Evolutionary conservation across 2,329 filamentous ascomycete species (phyloP).

Genomic region (Neonectria hederae): DNA sequence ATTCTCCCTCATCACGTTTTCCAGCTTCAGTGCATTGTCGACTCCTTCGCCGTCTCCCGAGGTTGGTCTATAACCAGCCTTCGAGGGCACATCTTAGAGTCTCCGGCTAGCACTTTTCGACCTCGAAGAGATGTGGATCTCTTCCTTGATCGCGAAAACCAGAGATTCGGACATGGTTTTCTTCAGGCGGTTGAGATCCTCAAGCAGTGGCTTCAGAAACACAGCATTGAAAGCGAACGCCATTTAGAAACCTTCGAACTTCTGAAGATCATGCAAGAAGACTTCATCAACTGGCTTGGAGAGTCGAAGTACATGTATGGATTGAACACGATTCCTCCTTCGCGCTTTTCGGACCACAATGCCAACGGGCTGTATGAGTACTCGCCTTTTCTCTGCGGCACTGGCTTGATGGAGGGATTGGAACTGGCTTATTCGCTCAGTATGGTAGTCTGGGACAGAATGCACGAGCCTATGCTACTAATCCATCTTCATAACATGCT

Average conservation of each 20-base stretch:
- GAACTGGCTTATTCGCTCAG: slow-evolving; percentile 48
- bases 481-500: slow-evolving; percentile 61
- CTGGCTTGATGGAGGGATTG: slow-evolving; percentile 56
- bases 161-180: slow-evolving; percentile 33
- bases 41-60: slow-evolving; percentile 55
- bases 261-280: slow-evolving; percentile 12
- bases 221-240: not conserved
- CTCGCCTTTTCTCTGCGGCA: slow-evolving; percentile 59
- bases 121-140: slow-evolving; percentile 53
- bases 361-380: slow-evolving; percentile 58
- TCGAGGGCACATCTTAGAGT: slow-evolving; percentile 47
- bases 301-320: slow-evolving; percentile 22
- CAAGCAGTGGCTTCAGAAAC: slow-evolving; percentile 1
- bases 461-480: slow-evolving; percentile 51
- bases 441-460: slow-evolving; percentile 51
- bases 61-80: slow-evolving; percentile 53
- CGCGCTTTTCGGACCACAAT: slow-evolving; percentile 53
- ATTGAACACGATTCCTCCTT: slow-evolving; percentile 46
- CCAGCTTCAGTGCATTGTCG: slow-evolving; percentile 60
- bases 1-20: slow-evolving; percentile 60
- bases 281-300: slow-evolving; percentile 31
- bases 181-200: not conserved
- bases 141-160: slow-evolving; percentile 52
- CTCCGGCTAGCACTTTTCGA: slow-evolving; percentile 48
- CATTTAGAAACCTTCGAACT: not conserved